phyloP scores from a whole-genome alignment of 805 yeast genomes.

The Wickerhamia fluorescens region DNA sequence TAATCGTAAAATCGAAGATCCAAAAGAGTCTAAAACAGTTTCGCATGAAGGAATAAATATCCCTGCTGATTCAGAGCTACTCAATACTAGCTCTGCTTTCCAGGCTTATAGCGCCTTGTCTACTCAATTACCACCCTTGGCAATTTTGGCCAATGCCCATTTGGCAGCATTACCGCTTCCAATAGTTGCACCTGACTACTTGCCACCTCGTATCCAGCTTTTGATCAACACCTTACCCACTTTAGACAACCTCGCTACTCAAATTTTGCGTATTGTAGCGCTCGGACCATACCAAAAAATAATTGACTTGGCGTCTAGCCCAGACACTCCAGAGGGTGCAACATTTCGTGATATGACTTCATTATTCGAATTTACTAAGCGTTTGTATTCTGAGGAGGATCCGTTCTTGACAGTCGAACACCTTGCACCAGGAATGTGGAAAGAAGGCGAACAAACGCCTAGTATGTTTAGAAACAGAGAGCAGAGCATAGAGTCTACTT shows the following conservation, averaged over 20 bases:
- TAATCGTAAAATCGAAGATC: conserved; percentile 2
- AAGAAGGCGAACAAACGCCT: conserved; percentile 54
- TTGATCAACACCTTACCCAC: conserved; percentile 65
- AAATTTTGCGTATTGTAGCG: conserved; percentile 65
- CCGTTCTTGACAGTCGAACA: conserved; percentile 67
- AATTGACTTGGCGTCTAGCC: conserved; percentile 58
- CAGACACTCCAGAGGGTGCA: conserved; percentile 58
- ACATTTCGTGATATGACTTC: conserved; percentile 64
- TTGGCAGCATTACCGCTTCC: conserved; percentile 56
- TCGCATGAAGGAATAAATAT: conserved; percentile 13
- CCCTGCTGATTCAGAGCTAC: conserved; percentile 37
- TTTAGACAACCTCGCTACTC: conserved; percentile 76
- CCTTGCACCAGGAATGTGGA: conserved; percentile 67
- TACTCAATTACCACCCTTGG: conserved; percentile 30
- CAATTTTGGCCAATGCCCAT: conserved; percentile 38
- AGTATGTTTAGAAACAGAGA: conserved; percentile 52
- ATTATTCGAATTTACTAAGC: conserved; percentile 69
- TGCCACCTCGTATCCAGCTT: conserved; percentile 58
- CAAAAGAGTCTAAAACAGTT: conserved; percentile 3
- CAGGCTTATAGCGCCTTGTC: conserved; percentile 38
- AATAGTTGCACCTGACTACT: conserved; percentile 46
- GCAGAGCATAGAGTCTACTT: conserved; percentile 53
- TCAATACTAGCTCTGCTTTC: conserved; percentile 32
- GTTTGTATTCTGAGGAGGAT: conserved; percentile 60
- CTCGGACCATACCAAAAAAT: conserved; percentile 72